Base-by-base conservation (phyloP, 306 rosid genomes). In the Quercus suber region DNA sequence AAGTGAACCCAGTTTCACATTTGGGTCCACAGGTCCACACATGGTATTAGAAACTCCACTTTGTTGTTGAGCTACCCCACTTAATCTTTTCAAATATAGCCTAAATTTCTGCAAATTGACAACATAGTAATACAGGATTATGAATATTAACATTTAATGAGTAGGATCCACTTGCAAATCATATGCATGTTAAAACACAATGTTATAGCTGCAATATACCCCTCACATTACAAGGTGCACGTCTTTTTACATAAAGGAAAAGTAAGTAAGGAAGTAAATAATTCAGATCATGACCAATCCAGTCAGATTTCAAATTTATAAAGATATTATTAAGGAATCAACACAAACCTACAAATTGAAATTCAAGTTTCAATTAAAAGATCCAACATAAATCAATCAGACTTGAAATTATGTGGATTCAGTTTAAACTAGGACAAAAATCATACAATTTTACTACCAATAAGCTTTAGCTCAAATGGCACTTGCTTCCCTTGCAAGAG, bases 1-100 rank as follows among this genome's bases (percentile, higher is more conserved):
- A 77, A 85, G 85, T 57, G 88, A 79, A 53, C 88, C 87, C 84
- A 85, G 68, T 78, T 87, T 90, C 75, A 69, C 83, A 78, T 85
- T 84, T 63, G 93, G 80, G 35, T 90, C 96, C 49, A 31, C 35
- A 28, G 84, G 77, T 51, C 90, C 94, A 73, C 87, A 80, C 55
- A 79, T 81, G 53, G 87, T n/a, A 82, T 77, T 88, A 77, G 91
- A 80, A 81, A 85, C 78, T 75, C 84, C 97, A 88, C 73, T 78
- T 59, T 89, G 97, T 69, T 88, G 94, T 74, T 85, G 94, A 45
- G 88, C 86, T 56, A 80, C 91, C 72, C 85, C 89, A 79, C 85
- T 89, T 80, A 92, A 59, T 69, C 91, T 86, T 88, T 87, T 89
- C 78, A 89, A 85, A 82, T 89, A 89, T 69, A 89, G 78, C 81